These are phyloP conservation scores for Alnus rubra DNA, from an alignment of 306 rosid species.

Conservation along the genomic window DNA sequence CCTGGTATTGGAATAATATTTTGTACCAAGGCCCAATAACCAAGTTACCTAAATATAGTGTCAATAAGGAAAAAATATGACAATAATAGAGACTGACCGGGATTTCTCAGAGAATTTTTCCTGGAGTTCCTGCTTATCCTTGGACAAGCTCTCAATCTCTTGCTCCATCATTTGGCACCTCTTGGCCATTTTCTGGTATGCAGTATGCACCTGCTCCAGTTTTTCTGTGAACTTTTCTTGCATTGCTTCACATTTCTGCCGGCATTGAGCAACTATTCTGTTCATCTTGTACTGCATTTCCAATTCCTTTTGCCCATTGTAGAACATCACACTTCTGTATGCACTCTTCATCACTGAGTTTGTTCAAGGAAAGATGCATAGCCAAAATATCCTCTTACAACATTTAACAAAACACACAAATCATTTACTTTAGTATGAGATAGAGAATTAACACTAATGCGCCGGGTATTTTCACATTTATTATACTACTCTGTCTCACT, in stretches of 20 bases:
- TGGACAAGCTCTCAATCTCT: constrained; percentile 81
- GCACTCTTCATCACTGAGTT: constrained; percentile 86
- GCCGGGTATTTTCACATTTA: constrained; percentile 13
- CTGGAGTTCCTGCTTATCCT: constrained; percentile 99
- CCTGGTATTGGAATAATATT: constrained; percentile 46
- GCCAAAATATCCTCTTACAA: constrained; percentile 14
- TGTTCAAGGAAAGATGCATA: constrained; percentile 43
- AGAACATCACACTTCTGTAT: constrained; percentile 93
- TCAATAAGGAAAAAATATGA: constrained; percentile 9
- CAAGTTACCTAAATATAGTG: constrained; percentile 18
- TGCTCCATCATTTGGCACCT: constrained; percentile 91
- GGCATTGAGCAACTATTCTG: constrained; percentile 74
- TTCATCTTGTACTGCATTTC: constrained; percentile 93
- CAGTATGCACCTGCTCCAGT: constrained; percentile 84
- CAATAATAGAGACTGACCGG: constrained; percentile 47
- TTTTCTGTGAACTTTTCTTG: constrained; percentile 92
- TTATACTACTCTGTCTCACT: constrained; percentile 6
- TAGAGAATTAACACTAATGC: constrained; percentile 12
- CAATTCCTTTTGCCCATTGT: constrained; percentile 87
- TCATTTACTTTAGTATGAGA: constrained; percentile 5
- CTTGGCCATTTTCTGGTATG: constrained; percentile 90
- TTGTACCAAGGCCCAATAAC: constrained; percentile 10
- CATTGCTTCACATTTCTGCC: constrained; percentile 92
- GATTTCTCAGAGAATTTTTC: constrained; percentile 96
- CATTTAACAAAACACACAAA: constrained; percentile 11